A percentile compares a stretch with the other conserved stretches of the same genome.
These are phyloP conservation scores for Verticillium zaregamsianum DNA, from an alignment of 2,329 filamentous ascomycete genomes.

Conservation along the genomic window DNA sequence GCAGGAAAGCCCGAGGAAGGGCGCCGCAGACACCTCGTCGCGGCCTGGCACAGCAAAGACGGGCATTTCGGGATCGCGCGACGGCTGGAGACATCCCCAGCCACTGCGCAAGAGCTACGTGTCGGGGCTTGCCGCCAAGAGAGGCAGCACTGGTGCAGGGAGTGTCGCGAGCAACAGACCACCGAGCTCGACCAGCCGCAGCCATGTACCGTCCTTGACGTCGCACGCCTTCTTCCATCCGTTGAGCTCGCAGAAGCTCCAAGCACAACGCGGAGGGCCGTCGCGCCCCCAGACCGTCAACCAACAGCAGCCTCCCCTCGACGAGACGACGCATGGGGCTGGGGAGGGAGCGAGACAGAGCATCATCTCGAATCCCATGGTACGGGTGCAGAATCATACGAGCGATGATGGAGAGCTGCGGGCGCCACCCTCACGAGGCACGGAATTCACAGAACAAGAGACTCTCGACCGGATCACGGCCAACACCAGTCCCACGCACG, in stretches of 20 bases:
- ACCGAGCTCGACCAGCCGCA: constrained; percentile 66
- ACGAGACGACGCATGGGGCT: constrained; percentile 30
- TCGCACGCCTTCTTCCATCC: constrained; percentile 92
- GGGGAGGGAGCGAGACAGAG: constrained; percentile 52
- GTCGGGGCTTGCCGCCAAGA: constrained; percentile 38
- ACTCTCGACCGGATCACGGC: constrained; percentile 66
- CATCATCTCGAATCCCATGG: constrained; percentile 46
- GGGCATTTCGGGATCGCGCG: constrained; percentile 25
- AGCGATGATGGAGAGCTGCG: constrained; percentile 44
- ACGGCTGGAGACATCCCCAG: constrained; percentile 35
- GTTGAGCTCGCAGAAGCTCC: constrained; percentile 93
- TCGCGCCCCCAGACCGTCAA: constrained; percentile 38
- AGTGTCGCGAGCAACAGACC: constrained; percentile 34
- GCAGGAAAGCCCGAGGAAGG: constrained; percentile 12
- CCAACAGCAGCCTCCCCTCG: constrained; percentile 29
- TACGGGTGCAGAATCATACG: constrained; percentile 22
- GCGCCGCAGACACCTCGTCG: constrained; percentile 36
- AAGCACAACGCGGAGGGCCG: constrained; percentile 75
- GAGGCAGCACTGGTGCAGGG: constrained; percentile 31
- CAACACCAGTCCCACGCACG: constrained; percentile 68
- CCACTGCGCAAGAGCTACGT: constrained; percentile 49
- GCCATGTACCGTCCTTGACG: constrained; percentile 84
- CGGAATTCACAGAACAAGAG: constrained; percentile 74
- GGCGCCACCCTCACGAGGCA: constrained; percentile 70
- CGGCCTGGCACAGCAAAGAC: constrained; percentile 53